A percentile compares a stretch with the other conserved stretches of the same genome.
Conservation (phyloP, 495 filamentous ascomycete genomes). For the Tuber melanosporum region DNA sequence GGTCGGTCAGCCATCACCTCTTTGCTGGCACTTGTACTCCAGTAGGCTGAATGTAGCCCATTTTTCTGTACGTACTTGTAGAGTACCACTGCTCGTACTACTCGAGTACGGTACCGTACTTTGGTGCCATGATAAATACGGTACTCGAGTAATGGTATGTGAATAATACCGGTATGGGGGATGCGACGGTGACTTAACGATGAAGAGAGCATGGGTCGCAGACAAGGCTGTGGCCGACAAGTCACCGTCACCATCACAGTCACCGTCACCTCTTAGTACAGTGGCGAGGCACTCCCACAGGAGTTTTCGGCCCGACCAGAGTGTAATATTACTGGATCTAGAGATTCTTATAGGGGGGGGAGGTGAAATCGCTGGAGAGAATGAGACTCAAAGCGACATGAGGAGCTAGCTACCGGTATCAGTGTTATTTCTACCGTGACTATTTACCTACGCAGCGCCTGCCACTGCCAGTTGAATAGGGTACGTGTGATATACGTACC, state of each 20-base stretch:
- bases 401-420: background rate
- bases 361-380: background rate
- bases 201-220: background rate
- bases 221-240: background rate
- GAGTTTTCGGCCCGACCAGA: background rate
- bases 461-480: background rate
- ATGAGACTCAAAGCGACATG: background rate
- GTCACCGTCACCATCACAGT: background rate
- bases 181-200: background rate
- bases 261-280: background rate
- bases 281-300: background rate
- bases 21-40: background rate
- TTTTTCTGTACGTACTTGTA: background rate
- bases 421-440: background rate
- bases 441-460: background rate
- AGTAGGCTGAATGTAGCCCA: background rate
- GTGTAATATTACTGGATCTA: background rate
- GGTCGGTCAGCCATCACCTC: slow-evolving; percentile 12
- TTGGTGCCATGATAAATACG: background rate
- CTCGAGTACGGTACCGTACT: too few species aligned
- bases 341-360: background rate
- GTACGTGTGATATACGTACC: background rate
- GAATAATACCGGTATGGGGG: background rate
- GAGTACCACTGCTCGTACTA: background rate
- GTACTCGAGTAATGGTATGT: background rate